These are phyloP conservation scores for Tausonia pullulans DNA, from an alignment of 1,284 basidiomycete genomes.

Conservation along the genomic window DNA sequence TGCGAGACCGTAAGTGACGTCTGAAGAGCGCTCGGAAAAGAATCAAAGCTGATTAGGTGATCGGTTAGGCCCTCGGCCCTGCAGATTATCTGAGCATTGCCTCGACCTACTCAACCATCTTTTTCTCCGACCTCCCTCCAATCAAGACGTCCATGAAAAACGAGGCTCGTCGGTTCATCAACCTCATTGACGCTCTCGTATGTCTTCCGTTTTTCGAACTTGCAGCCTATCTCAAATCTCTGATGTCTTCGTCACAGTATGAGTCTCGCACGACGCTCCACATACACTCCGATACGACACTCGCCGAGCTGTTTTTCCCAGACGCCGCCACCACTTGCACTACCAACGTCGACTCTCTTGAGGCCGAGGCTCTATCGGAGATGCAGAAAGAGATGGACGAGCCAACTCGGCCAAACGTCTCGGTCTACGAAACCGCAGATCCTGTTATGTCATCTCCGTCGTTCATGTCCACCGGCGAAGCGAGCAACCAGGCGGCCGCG, in stretches of 20 bases:
- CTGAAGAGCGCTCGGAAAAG: too few species aligned
- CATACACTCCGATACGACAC: constrained; percentile 5
- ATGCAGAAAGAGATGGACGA: constrained; percentile 39
- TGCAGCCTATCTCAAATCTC: not conserved
- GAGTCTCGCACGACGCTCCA: constrained; percentile 10
- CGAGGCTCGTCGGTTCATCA: constrained; percentile 58
- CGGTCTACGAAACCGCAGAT: constrained; percentile 36
- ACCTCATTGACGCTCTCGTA: constrained; percentile 52
- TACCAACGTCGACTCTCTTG: constrained; percentile 19
- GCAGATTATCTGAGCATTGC: constrained; percentile 60
- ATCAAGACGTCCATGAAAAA: constrained; percentile 44
- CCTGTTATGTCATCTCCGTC: not conserved
- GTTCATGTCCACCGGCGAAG: not conserved
- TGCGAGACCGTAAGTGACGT: constrained; percentile 45
- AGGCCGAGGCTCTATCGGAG: constrained; percentile 50
- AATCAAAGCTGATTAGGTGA: not conserved
- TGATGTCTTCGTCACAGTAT: not conserved
- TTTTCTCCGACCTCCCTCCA: constrained; percentile 39
- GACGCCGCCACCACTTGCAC: constrained; percentile 31
- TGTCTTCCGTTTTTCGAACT: constrained; percentile 10
- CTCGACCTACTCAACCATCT: constrained; percentile 47
- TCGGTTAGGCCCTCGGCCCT: constrained; percentile 45
- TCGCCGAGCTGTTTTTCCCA: constrained; percentile 46
- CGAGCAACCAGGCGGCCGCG: not conserved
- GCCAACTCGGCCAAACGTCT: constrained; percentile 50